Evolutionary conservation across 129 eudicot species (phyloP), one percentile per base, ranked within the genome.

Genomic region (Tanacetum coccineum): DNA sequence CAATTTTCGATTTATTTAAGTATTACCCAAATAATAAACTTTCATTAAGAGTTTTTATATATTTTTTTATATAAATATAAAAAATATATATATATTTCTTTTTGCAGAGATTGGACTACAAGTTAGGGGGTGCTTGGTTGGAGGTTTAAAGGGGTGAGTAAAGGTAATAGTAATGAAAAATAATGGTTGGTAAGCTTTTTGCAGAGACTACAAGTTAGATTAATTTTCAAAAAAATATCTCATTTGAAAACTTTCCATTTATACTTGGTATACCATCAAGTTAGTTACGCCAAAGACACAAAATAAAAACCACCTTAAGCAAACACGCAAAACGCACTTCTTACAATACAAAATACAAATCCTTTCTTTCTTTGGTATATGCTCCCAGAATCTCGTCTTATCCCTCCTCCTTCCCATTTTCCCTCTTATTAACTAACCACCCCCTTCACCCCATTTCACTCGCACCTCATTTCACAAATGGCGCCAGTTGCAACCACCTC

Each of bases 311-410:
- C 62, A 57, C 73, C 74, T 67, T 62, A 74, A 57, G 50, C 73
- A 74, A 74, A 66, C 79, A 75, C 79, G 10, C 69, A 40, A 57
- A 66, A 66, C 1, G 58, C 62, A 59, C 67, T n/a, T 30, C 6
- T 47, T 6, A 73, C 65, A 47, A 55, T 62, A 45, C 13, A 15
- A 1, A 48, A 14, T 49, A 36, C 40, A 36, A 32, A 36, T 0
- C 49, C 61, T 44, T 68, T 5, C 22, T 48, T 26, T 58, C 73
- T 36, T 78, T 17, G 78, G 94, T 80, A 85, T 89, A 89, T 85
- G 72, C 96, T 83, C 73, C 82, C 62, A 48, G 88, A 52, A 82
- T 83, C 92, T 82, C 85, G 67, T 65, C 92, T 83, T 83, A 83
- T 84, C 87, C 86, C 63, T 30, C 84, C 49, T 12, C 13, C n/a